Base-by-base conservation (phyloP, 1,284 basidiomycete genomes). In the Ganoderma meredithae region DNA sequence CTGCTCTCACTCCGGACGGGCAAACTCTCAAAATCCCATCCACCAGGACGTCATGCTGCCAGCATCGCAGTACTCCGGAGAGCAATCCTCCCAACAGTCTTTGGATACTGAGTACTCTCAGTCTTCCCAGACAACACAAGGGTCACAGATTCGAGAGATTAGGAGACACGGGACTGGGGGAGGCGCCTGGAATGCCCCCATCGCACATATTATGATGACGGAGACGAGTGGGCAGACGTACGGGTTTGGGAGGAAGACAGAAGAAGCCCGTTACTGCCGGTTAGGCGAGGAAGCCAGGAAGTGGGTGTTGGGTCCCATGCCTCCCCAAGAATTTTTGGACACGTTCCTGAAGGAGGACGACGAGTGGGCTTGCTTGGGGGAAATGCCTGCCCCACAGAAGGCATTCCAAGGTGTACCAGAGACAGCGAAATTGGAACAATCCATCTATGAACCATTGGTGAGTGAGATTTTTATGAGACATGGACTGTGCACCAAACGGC, bases 161-260 rank as follows among this genome's bases (percentile, higher is more conserved):
- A 52, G 22, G 27, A 62, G 56, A 36, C 1, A 36, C 4, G 59
- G 25, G 5, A 53, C 64, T 13, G 52, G 49, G 19, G 43, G 15
- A 4, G 64, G 59, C 17, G 64, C 60, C 3, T 66, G 47, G 49
- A 55, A 61, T 31, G n/a, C 27, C 2, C 59, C 64, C 4, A 40
- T 60, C 4, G 43, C 60, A 2, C 17, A n/a, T 2, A 8, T 66
- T 3, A 53, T 49, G 7, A 61, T 62, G 60, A 61, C 59, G 12
- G 64, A 66, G 60, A 66, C 60, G 17, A 66, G 64, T 31, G 59
- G 60, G 6, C 64, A 66, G 19, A 62, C 52, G 7, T 66, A 61
- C 19, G 60, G 64, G 8, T 55, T 66, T 33, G 60, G n/a, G 12
- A 6, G 1, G 19, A 66, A 61, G 52, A 49, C 53, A 6, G 44